These are phyloP conservation scores for Leucocoprinus birnbaumii DNA, from an alignment of 768 basidiomycete species.

Conservation along the genomic window DNA sequence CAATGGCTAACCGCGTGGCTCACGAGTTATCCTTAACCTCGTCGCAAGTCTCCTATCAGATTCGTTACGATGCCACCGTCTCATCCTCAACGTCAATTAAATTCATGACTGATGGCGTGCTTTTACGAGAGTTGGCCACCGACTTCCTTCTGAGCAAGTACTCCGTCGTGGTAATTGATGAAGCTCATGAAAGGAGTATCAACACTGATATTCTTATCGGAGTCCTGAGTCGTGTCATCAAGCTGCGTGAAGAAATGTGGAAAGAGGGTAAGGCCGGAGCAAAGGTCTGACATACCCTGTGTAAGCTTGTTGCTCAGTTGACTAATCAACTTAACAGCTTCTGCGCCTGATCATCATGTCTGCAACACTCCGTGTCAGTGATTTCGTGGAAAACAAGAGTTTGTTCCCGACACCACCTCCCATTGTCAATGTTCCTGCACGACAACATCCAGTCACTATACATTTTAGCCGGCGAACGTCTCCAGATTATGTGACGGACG, in stretches of 20 bases:
- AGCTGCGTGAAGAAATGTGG: conserved; percentile 89
- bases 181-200: conserved; percentile 97
- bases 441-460: conserved; percentile 92
- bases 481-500: conserved; percentile 87
- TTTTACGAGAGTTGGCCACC: conserved; percentile 86
- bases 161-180: conserved; percentile 93
- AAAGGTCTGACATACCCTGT: conserved; percentile 47
- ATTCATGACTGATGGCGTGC: conserved; percentile 99
- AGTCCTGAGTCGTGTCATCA: conserved; percentile 90
- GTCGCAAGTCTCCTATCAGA: conserved; percentile 90
- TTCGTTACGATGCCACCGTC: conserved; percentile 94
- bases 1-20: conserved; percentile 92
- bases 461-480: conserved; percentile 89
- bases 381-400: conserved; percentile 83
- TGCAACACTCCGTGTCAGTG: conserved; percentile 89
- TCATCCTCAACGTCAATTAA: conserved; percentile 91
- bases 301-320: neutral
- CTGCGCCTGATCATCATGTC: conserved; percentile 97
- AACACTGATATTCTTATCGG: conserved; percentile 98
- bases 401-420: conserved; percentile 88
- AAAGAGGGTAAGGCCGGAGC: conserved; percentile 64
- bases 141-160: conserved; percentile 96
- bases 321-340: conserved; percentile 47
- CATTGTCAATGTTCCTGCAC: conserved; percentile 82
- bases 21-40: conserved; percentile 85